phyloP scores from a whole-genome alignment of 305 asterid genomes.

The Fraxinus floribunda region DNA sequence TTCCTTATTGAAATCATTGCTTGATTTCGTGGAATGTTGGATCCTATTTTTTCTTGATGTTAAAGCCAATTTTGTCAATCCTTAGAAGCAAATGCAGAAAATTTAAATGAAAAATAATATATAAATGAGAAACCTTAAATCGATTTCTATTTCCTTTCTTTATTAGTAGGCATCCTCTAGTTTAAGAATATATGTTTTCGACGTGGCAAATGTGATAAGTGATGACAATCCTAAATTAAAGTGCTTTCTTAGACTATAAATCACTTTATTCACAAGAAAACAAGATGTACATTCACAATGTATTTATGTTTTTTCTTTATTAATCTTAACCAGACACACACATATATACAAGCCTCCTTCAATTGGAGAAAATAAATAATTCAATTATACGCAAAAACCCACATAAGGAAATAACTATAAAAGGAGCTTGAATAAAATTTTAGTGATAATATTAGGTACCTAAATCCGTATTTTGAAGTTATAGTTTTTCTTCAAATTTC shows the following conservation, averaged over 20 bases:
- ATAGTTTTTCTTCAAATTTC: no score
- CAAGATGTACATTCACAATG: neutral
- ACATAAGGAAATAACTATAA: no score
- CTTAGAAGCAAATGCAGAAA: conserved; percentile 7
- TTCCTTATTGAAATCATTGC: conserved; percentile 17
- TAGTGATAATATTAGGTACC: no score
- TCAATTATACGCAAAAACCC: no score
- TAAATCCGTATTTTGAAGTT: no score
- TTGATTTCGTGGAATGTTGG: conserved; percentile 15
- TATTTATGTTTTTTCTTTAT: no score
- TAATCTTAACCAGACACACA: neutral
- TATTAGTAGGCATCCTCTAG: conserved; percentile 21
- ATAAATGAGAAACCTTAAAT: neutral
- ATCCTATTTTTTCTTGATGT: conserved; percentile 24
- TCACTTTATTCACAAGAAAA: neutral
- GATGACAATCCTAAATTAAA: neutral
- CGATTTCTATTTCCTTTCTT: conserved; percentile 28
- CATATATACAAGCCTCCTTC: no score
- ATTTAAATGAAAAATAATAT: neutral
- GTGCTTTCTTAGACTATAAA: neutral
- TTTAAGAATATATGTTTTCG: conserved; percentile 11
- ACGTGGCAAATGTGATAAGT: neutral
- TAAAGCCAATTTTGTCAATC: conserved; percentile 25
- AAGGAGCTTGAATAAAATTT: no score
- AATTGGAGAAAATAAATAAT: no score